Evolutionary conservation across 495 filamentous ascomycete species (phyloP).

Genomic region (Penicillium psychrofluorescens): DNA sequence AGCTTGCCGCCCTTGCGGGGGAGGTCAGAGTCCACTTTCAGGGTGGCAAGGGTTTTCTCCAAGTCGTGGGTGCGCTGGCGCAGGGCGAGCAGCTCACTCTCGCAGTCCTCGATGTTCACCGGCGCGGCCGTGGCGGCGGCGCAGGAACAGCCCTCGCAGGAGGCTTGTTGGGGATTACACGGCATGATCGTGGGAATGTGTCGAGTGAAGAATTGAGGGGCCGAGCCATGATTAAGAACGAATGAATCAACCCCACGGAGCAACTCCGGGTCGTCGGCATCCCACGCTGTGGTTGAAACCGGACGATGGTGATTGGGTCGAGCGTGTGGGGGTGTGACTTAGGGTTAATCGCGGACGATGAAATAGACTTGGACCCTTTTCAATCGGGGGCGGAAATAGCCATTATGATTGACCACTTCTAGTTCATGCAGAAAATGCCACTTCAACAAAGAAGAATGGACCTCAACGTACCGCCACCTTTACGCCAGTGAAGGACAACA

Average conservation of each 20-base stretch:
- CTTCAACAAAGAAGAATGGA: constrained; percentile 14
- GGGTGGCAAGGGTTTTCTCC: constrained; percentile 20
- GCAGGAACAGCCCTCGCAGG: constrained; percentile 7
- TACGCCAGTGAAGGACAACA: constrained; percentile 18
- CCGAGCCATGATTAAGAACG: no score
- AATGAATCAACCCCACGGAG: not conserved
- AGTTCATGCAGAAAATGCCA: no score
- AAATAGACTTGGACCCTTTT: no score
- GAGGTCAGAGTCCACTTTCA: constrained; percentile 8
- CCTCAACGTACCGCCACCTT: constrained; percentile 15
- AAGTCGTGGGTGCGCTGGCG: constrained; percentile 29
- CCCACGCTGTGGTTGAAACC: not conserved
- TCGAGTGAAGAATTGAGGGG: no score
- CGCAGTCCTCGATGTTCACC: constrained; percentile 33
- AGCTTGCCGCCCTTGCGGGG: constrained; percentile 22
- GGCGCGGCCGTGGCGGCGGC: not conserved
- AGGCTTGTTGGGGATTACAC: constrained; percentile 2
- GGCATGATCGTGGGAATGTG: constrained; percentile 1
- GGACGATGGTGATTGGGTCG: no score
- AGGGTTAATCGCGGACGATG: no score
- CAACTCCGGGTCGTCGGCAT: not conserved
- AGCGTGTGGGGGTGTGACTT: no score
- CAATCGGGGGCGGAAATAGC: no score
- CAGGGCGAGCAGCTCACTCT: constrained; percentile 29
- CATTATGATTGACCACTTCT: no score